Conservation (phyloP, 2,329 filamentous ascomycete genomes). For the Keithomyces neogunnii region DNA sequence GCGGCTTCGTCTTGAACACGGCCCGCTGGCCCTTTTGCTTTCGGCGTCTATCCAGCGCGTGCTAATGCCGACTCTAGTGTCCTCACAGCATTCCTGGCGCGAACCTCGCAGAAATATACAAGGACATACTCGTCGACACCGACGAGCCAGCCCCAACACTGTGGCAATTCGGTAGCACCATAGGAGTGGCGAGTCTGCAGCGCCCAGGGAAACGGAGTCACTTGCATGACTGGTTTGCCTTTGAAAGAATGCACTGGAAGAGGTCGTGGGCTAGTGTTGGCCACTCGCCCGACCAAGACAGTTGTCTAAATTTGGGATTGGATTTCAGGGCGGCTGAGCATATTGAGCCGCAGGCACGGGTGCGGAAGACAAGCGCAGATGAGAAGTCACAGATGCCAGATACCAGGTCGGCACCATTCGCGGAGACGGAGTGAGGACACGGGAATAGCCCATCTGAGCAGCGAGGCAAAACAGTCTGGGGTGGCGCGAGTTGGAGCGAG, state of each 20-base stretch:
- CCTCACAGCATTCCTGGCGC: neutral
- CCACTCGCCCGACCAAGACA: neutral
- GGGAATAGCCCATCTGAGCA: too few species aligned
- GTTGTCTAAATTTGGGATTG: neutral
- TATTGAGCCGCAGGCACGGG: neutral
- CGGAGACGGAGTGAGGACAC: too few species aligned
- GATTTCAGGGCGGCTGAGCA: neutral
- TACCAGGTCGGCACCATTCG: neutral
- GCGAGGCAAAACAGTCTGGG: too few species aligned
- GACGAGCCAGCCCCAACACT: neutral
- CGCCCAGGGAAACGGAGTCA: constrained; percentile 6
- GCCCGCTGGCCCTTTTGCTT: too few species aligned
- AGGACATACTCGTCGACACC: too few species aligned
- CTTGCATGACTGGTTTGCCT: constrained; percentile 9
- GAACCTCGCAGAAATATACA: neutral
- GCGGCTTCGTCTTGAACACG: too few species aligned
- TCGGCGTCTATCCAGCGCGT: too few species aligned
- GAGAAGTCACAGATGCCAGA: too few species aligned
- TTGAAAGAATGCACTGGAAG: constrained; percentile 6
- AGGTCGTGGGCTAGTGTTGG: constrained; percentile 7
- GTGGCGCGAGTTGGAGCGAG: too few species aligned
- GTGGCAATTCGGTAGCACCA: neutral
- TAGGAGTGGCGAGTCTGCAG: neutral
- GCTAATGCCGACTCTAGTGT: neutral
- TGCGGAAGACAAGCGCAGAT: neutral